Evolutionary conservation across 192 early-diverging fungal genomes (phyloP).

Genomic region (Gigaspora rosea): DNA sequence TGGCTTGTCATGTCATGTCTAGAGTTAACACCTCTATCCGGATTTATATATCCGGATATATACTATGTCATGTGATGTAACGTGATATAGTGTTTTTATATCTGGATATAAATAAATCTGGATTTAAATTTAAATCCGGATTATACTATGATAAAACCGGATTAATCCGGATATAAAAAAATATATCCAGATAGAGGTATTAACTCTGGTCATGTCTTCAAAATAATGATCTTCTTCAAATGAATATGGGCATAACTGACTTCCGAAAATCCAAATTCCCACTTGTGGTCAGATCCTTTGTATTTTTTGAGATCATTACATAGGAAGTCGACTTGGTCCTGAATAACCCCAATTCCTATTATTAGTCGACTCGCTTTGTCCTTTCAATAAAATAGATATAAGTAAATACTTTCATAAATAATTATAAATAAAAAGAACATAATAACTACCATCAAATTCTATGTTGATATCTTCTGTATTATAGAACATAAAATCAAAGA

Average conservation of each 20-base stretch:
- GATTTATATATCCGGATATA: too few species aligned
- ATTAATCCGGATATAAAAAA: too few species aligned
- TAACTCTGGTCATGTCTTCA: slow-evolving; percentile 6
- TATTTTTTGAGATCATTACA: slow-evolving; percentile 18
- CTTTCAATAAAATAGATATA: background rate
- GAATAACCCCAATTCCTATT: background rate
- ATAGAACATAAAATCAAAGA: background rate
- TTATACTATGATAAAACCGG: too few species aligned
- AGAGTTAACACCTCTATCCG: too few species aligned
- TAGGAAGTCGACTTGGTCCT: background rate
- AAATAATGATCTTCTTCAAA: slow-evolving; percentile 22
- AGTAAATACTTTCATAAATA: background rate
- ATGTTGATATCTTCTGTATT: background rate
- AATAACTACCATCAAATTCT: slow-evolving; percentile 1
- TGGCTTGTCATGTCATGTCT: background rate
- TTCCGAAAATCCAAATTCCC: slow-evolving; percentile 13
- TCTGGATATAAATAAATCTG: too few species aligned
- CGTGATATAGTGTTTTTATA: too few species aligned
- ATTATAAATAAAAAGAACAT: slow-evolving; percentile 9
- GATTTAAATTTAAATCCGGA: too few species aligned
- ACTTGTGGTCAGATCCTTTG: background rate
- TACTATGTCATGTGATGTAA: too few species aligned
- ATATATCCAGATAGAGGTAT: too few species aligned
- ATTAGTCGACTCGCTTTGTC: background rate
- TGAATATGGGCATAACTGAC: slow-evolving; percentile 21